Evolutionary conservation across 306 rosid genomes (phyloP).

Genomic region (Glycine tomentella): DNA sequence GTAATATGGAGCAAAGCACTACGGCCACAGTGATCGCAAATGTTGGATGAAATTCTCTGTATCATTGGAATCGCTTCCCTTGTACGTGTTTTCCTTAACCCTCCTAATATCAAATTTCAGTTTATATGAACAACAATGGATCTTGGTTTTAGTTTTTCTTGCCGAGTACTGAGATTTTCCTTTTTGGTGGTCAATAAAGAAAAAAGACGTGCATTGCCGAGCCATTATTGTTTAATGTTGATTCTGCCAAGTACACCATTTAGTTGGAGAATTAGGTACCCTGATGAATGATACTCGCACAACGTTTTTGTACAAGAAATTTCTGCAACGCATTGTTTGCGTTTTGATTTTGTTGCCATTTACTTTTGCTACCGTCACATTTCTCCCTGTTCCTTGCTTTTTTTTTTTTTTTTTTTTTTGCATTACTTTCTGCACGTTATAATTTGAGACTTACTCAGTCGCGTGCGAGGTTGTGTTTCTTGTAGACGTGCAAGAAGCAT

Average conservation of each 20-base stretch:
- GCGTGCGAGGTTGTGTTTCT: background rate
- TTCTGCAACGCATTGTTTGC: background rate
- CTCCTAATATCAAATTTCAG: background rate
- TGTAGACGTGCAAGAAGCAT: background rate
- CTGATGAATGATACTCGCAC: background rate
- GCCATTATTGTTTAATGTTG: background rate
- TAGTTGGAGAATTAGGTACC: background rate
- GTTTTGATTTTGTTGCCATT: background rate
- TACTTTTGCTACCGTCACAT: background rate
- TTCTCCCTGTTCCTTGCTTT: background rate
- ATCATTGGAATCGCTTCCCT: background rate
- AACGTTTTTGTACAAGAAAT: background rate
- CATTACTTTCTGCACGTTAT: background rate
- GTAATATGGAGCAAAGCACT: conserved; percentile 14
- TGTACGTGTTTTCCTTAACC: background rate
- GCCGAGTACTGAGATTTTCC: background rate
- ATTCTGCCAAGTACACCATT: background rate
- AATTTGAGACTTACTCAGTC: background rate
- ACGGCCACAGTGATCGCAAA: background rate
- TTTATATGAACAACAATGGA: background rate
- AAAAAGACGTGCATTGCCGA: background rate
- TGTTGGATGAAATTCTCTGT: conserved; percentile 12
- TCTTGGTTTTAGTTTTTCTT: background rate
- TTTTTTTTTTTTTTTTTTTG: background rate
- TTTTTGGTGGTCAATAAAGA: background rate